Conservation (phyloP, 83 land plant species). For the Picea engelmannii region DNA sequence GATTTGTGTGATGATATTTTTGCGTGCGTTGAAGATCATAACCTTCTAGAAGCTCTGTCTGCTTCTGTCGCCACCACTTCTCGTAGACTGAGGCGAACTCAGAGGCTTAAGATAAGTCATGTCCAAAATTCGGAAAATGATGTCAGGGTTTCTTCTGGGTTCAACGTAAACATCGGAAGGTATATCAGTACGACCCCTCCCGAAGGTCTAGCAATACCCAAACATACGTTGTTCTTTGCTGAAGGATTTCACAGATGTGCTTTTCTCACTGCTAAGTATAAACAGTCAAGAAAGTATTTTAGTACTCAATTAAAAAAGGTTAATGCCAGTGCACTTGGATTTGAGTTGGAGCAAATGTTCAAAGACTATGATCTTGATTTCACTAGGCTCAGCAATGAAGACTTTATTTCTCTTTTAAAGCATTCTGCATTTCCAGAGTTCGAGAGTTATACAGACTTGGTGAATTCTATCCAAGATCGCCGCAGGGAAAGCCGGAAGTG, state of each 20-base stretch:
- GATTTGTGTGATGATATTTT: no score
- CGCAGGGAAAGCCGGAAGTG: not conserved
- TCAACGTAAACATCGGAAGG: no score
- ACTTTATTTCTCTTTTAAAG: not conserved
- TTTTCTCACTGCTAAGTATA: not conserved
- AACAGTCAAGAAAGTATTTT: not conserved
- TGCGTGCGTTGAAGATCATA: no score
- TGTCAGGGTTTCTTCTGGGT: no score
- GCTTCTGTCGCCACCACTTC: no score
- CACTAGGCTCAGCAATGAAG: not conserved
- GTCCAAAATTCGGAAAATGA: no score
- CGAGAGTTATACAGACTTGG: not conserved
- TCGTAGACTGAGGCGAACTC: no score
- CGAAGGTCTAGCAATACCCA: no score
- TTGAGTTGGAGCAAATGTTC: not conserved
- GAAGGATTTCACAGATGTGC: not conserved
- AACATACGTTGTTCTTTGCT: not conserved
- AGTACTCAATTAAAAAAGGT: not conserved
- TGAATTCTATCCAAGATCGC: not conserved
- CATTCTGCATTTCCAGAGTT: not conserved
- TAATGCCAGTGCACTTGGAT: not conserved
- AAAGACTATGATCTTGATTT: conserved; percentile 8
- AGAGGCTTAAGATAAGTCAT: no score
- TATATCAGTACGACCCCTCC: no score
- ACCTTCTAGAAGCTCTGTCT: no score